phyloP scores from a whole-genome alignment of 2,329 filamentous ascomycete species.

The Capronia epimyces region DNA sequence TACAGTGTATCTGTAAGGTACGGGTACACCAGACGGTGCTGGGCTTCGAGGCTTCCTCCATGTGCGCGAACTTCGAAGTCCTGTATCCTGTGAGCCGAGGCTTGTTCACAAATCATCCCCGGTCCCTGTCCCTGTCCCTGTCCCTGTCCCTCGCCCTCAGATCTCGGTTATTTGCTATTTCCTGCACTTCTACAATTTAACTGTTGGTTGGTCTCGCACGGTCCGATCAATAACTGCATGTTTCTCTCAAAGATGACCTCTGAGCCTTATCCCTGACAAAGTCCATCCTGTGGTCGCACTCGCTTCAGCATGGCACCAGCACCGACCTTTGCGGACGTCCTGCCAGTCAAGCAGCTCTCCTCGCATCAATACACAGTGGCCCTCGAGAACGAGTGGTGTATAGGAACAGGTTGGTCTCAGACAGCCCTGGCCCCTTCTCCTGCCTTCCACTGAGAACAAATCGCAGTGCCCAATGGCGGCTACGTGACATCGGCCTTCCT shows the following conservation, averaged over 20 bases:
- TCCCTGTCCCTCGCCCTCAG: background rate
- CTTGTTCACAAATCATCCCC: background rate
- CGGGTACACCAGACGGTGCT: no score
- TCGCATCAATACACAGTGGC: conserved; percentile 55
- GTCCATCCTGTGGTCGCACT: no score
- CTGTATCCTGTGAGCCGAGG: background rate
- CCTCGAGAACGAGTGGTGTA: conserved; percentile 57
- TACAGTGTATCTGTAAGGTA: no score
- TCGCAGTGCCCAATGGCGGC: conserved; percentile 66
- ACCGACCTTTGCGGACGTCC: conserved; percentile 27
- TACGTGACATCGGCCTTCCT: conserved; percentile 61
- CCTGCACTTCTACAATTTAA: no score
- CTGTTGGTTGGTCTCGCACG: no score
- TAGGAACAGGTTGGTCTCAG: conserved; percentile 52
- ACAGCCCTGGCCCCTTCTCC: background rate
- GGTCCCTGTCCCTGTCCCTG: background rate
- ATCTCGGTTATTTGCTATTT: background rate
- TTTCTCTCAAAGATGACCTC: no score
- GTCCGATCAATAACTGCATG: no score
- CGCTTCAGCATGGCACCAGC: no score
- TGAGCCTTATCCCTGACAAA: no score
- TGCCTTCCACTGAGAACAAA: conserved; percentile 14
- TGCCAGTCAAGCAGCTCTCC: conserved; percentile 31
- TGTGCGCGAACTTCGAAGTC: no score
- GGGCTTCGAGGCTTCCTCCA: no score